Evolutionary conservation across 2,329 filamentous ascomycete species (phyloP), one percentile per base, ranked within the genome.

Genomic region (Colletotrichum lentis): DNA sequence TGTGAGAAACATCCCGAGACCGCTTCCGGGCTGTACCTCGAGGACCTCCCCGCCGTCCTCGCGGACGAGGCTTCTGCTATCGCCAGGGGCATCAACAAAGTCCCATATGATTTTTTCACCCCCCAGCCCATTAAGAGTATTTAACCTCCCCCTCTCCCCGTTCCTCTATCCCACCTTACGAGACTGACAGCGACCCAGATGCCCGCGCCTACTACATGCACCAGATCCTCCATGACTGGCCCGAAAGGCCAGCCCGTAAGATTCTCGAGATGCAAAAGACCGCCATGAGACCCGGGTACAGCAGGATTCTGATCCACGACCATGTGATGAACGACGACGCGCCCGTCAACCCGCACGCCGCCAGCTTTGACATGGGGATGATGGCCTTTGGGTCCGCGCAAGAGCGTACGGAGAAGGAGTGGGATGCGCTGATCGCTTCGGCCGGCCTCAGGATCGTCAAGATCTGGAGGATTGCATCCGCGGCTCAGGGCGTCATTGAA

Each of bases 211-310:
- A 84, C 74, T 76, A 86, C 62, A 74, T 88, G 69, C 84, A 85
- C 71, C 77, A 82, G 68, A 84, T 87, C 60, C 77, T 88, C n/a
- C 85, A 88, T 73, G 84, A 87, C 76, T 86, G 84, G 83, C 79
- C 84, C 0, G 84, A 86, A 63, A 75, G 77, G 20, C 76, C 82
- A 53, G 75, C 75, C 3, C 67, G 77, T 20, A 73, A 74, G 57
- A 83, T 85, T 52, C 75, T 82, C 39, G 77, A 76, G 47, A 78
- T 76, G 1, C 74, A 85, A 43, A 72, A 81, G 0, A 79, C 81
- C 1, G 78, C 80, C 44, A 70, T 86, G 71, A 79, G 82, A 69
- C 76, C 82, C 1, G 79, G 85, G 1, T 44, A 66, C 54, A 76
- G 79, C 35, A 74, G 74, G n/a, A 72, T 81, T 1, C 67, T 82